These are phyloP conservation scores for Thelonectria blattea DNA, from an alignment of 2,329 filamentous ascomycete genomes.

Conservation along the genomic window DNA sequence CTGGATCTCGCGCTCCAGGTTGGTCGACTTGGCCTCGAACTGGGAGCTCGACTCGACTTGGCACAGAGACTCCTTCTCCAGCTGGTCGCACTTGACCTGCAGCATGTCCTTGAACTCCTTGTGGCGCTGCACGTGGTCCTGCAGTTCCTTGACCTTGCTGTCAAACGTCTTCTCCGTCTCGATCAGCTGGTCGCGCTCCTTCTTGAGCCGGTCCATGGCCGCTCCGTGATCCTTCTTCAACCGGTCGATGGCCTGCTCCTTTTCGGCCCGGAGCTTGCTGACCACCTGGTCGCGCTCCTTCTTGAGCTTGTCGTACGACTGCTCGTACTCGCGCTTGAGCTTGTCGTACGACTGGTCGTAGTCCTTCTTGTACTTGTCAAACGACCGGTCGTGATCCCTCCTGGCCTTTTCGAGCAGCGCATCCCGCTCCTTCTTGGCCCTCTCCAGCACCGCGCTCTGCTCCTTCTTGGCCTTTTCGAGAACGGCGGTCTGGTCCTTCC, in stretches of 20 bases:
- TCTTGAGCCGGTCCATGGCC: conserved; percentile 29
- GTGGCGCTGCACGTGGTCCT: conserved; percentile 35
- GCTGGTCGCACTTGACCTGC: conserved; percentile 36
- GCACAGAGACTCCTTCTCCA: conserved; percentile 33
- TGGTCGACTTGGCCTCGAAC: conserved; percentile 36
- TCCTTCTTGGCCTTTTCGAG: conserved; percentile 31
- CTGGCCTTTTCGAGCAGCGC: conserved; percentile 19
- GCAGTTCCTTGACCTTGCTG: conserved; percentile 37
- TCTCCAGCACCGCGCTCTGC: conserved; percentile 24
- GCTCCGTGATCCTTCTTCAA: conserved; percentile 31
- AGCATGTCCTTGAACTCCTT: conserved; percentile 35
- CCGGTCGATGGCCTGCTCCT: conserved; percentile 29
- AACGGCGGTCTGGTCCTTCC: conserved; percentile 14
- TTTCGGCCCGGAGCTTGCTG: conserved; percentile 29
- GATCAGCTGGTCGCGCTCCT: conserved; percentile 34
- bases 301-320: conserved; percentile 14
- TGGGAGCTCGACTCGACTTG: conserved; percentile 19
- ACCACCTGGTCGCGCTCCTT: conserved; percentile 19
- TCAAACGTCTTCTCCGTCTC: conserved; percentile 31
- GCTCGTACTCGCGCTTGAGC: conserved; percentile 35
- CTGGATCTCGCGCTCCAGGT: conserved; percentile 36
- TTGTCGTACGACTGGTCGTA: conserved; percentile 23
- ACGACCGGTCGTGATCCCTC: conserved; percentile 14
- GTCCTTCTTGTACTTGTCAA: conserved; percentile 30
- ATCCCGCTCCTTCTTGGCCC: conserved; percentile 31